Conservation (phyloP, 257 asterid genomes). For the Leptodermis oblonga region DNA sequence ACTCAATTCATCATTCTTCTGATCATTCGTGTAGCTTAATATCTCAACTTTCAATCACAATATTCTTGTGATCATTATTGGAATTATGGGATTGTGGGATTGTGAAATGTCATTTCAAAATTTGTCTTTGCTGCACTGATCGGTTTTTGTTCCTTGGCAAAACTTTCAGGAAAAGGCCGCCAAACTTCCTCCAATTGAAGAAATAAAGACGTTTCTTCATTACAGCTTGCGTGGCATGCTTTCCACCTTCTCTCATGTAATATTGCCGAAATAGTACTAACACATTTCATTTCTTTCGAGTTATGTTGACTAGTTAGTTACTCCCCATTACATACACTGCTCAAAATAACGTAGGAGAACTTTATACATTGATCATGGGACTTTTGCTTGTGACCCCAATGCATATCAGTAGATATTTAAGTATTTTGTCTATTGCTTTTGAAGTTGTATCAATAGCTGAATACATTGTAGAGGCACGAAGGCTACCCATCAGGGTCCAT, state of each 20-base stretch:
- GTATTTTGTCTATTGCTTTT: neutral
- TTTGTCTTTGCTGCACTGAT: neutral
- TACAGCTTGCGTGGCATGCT: conserved; percentile 79
- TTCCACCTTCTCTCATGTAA: conserved; percentile 83
- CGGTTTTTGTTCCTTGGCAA: neutral
- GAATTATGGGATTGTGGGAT: neutral
- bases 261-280: neutral
- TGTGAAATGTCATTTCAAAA: neutral
- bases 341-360: neutral
- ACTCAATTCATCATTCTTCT: no score
- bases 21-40: no score
- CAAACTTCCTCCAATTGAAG: conserved; percentile 76
- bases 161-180: conserved; percentile 68
- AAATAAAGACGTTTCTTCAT: conserved; percentile 71
- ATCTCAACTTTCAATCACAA: no score
- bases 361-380: neutral
- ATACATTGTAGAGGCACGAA: conserved; percentile 55
- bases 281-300: neutral
- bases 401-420: neutral
- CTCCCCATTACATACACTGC: neutral
- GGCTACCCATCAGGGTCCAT: conserved; percentile 97
- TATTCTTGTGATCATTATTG: neutral
- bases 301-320: neutral
- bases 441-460: neutral
- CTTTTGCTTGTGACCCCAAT: neutral